These are phyloP conservation scores for Plectranthus barbatus DNA, from an alignment of 257 asterid genomes.

Conservation along the genomic window DNA sequence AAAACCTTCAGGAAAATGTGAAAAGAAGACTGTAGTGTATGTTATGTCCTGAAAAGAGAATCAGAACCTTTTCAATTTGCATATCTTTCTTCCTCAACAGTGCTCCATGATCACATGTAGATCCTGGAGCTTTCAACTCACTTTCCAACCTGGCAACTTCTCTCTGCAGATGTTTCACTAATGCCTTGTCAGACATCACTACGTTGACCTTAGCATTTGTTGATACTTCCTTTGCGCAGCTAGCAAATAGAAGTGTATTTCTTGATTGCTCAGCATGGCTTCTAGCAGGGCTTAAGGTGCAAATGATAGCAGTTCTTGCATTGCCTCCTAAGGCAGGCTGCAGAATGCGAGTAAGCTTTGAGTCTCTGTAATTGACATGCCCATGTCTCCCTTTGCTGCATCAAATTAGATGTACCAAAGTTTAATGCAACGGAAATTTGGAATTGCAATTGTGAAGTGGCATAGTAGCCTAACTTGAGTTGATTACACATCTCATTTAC, in stretches of 20 bases:
- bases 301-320: conserved; percentile 86
- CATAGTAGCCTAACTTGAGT: too few species aligned
- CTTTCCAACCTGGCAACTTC: conserved; percentile 96
- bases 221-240: conserved; percentile 93
- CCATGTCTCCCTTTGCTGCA: conserved; percentile 97
- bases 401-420: conserved; percentile 3
- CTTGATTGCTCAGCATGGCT: conserved; percentile 96
- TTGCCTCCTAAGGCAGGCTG: conserved; percentile 98
- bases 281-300: conserved; percentile 86
- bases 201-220: conserved; percentile 98
- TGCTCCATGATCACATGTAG: conserved; percentile 53
- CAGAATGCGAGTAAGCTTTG: conserved; percentile 90
- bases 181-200: conserved; percentile 96
- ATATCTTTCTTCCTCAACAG: conserved; percentile 74
- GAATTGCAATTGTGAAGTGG: too few species aligned
- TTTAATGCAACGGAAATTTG: too few species aligned
- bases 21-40: too few species aligned
- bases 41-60: too few species aligned
- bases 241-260: conserved; percentile 90
- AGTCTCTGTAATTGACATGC: conserved; percentile 90
- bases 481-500: too few species aligned
- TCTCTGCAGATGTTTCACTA: conserved; percentile 96
- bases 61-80: conserved; percentile 77
- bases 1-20: too few species aligned
- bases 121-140: conserved; percentile 77